phyloP scores from a whole-genome alignment of 2,329 filamentous ascomycete genomes.

The Aaosphaeria arxii region DNA sequence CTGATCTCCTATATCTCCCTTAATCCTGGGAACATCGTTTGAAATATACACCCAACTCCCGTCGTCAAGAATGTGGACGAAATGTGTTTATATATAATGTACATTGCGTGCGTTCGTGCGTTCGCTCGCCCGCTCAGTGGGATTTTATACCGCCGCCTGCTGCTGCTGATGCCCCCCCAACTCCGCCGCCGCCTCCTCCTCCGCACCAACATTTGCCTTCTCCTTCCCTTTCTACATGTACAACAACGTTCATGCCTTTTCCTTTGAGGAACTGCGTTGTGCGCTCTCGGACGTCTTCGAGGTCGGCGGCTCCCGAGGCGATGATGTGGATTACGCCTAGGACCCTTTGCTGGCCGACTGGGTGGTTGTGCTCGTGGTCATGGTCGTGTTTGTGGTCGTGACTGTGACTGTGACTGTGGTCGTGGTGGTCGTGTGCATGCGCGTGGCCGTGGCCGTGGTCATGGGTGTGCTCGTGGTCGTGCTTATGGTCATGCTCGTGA shows the following conservation, averaged over 20 bases:
- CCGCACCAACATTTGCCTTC: slow-evolving; percentile 66
- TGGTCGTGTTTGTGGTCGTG: slow-evolving; percentile 34
- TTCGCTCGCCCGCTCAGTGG: too few relatives aligned
- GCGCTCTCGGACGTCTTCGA: slow-evolving; percentile 82
- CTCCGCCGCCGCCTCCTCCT: slow-evolving; percentile 30
- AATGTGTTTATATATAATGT: too few relatives aligned
- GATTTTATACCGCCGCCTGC: too few relatives aligned
- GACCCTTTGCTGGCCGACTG: slow-evolving; percentile 48
- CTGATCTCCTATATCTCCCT: too few relatives aligned
- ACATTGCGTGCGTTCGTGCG: too few relatives aligned
- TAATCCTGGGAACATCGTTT: too few relatives aligned
- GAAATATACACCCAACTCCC: too few relatives aligned
- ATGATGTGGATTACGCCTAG: slow-evolving; percentile 85
- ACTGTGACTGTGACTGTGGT: slow-evolving; percentile 19
- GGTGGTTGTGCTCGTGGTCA: slow-evolving; percentile 34
- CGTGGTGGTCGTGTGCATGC: slow-evolving; percentile 19
- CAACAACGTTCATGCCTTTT: slow-evolving; percentile 74
- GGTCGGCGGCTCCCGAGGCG: slow-evolving; percentile 66
- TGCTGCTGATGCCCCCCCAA: too few relatives aligned
- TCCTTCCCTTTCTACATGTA: slow-evolving; percentile 85
- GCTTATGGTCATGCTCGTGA: slow-evolving; percentile 31
- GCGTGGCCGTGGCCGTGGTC: slow-evolving; percentile 30
- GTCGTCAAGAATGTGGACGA: too few relatives aligned
- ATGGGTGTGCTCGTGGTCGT: slow-evolving; percentile 24
- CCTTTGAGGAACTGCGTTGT: slow-evolving; percentile 68